Percentiles rank a stretch among this genome's conserved stretches.
Conservation (phyloP, 352 stramenopile species). For the Phytophthora europaea region DNA sequence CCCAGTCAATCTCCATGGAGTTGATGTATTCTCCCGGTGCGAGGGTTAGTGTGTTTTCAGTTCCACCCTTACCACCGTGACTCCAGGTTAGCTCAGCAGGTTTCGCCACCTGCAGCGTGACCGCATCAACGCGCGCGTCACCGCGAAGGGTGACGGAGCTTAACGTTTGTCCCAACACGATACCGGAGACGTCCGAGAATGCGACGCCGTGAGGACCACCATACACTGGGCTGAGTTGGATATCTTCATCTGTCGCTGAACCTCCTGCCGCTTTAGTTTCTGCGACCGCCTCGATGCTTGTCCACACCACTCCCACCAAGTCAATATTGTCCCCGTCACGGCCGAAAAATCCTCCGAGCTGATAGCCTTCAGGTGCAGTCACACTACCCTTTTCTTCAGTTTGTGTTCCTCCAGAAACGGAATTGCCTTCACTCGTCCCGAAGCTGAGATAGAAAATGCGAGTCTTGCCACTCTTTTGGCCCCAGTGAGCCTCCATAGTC, state of each 20-base stretch:
- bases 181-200: conserved; percentile 12
- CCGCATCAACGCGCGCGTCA: conserved; percentile 6
- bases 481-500: conserved; percentile 28
- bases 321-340: conserved; percentile 27
- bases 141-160: conserved; percentile 20
- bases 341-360: conserved; percentile 29
- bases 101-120: conserved; percentile 6
- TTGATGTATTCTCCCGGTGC: conserved; percentile 11
- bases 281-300: conserved; percentile 19
- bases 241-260: conserved; percentile 9
- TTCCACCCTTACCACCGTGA: conserved; percentile 14
- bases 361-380: conserved; percentile 26
- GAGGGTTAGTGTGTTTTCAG: conserved; percentile 7
- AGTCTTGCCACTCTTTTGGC: conserved; percentile 14
- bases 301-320: conserved; percentile 23
- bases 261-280: conserved; percentile 1
- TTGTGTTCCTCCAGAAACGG: conserved; percentile 17
- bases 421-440: conserved; percentile 21
- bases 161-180: conserved; percentile 12
- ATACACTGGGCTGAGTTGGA: conserved; percentile 9
- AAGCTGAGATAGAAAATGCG: conserved; percentile 32
- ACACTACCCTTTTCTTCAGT: conserved; percentile 25
- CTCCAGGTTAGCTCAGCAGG: conserved; percentile 12
- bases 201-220: conserved; percentile 19
- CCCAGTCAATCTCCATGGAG: conserved; percentile 20